phyloP scores from a whole-genome alignment of 2,329 filamentous ascomycete species.

The Hypoxylon sp. region DNA sequence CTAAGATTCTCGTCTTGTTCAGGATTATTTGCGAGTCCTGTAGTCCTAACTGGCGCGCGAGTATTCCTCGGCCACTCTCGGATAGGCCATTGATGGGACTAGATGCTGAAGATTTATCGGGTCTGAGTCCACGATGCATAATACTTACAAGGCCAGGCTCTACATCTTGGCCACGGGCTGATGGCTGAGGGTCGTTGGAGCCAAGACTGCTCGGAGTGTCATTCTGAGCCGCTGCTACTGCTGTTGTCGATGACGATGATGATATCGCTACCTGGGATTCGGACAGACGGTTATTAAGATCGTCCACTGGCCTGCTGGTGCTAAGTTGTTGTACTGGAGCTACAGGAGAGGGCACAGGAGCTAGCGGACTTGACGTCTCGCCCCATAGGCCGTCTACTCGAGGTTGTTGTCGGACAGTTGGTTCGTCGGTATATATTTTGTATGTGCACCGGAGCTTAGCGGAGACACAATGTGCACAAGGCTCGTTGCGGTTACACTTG shows the following conservation, averaged over 20 bases:
- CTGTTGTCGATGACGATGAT: not conserved
- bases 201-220: slow-evolving; percentile 13
- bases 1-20: slow-evolving; percentile 54
- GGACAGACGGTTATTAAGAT: not conserved
- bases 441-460: slow-evolving; percentile 52
- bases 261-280: not conserved
- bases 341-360: slow-evolving; percentile 21
- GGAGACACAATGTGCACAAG: slow-evolving; percentile 55
- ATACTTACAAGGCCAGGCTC: slow-evolving; percentile 37
- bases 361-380: slow-evolving; percentile 26
- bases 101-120: slow-evolving; percentile 41
- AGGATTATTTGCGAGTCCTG: slow-evolving; percentile 50
- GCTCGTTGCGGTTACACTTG: slow-evolving; percentile 59
- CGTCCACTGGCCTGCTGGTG: not conserved
- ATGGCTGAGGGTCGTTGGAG: slow-evolving; percentile 9
- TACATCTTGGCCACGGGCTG: slow-evolving; percentile 18
- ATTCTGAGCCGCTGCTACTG: slow-evolving; percentile 6
- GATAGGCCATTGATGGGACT: slow-evolving; percentile 31
- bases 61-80: slow-evolving; percentile 44
- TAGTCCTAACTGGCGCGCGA: slow-evolving; percentile 43
- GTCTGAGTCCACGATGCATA: slow-evolving; percentile 39
- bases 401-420: slow-evolving; percentile 1
- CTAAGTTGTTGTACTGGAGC: slow-evolving; percentile 7
- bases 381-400: slow-evolving; percentile 1
- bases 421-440: slow-evolving; percentile 37